Evolutionary conservation across 768 basidiomycete species (phyloP).

Genomic region (Dentipellis sp.): DNA sequence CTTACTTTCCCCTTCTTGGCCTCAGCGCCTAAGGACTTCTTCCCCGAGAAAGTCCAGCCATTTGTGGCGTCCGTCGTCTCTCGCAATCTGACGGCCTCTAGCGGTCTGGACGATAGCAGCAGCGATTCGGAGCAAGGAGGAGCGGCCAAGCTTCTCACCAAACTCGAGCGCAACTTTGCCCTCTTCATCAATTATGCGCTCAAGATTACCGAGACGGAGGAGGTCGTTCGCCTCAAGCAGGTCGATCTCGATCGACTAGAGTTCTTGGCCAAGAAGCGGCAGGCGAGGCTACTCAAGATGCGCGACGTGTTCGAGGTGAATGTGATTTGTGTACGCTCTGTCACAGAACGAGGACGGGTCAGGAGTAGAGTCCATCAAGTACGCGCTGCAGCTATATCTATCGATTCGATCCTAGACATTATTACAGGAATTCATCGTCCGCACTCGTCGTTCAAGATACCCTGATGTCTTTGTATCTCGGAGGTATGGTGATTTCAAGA

Average conservation of each 20-base stretch:
- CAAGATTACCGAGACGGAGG: conserved; percentile 77
- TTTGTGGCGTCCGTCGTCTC: conserved; percentile 79
- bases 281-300: conserved; percentile 34
- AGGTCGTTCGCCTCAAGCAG: conserved; percentile 85
- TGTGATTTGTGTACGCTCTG: conserved; percentile 77
- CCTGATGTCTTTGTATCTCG: conserved; percentile 83
- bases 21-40: conserved; percentile 84
- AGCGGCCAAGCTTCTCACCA: conserved; percentile 59
- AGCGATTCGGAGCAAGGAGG: conserved; percentile 36
- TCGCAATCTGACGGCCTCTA: conserved; percentile 61
- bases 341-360: conserved; percentile 77
- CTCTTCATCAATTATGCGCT: conserved; percentile 77
- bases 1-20: conserved; percentile 94
- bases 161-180: conserved; percentile 77
- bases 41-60: conserved; percentile 90
- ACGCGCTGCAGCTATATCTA: conserved; percentile 19
- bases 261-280: conserved; percentile 53
- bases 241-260: conserved; percentile 76
- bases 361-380: conserved; percentile 85
- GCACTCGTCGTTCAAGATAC: conserved; percentile 65
- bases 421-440: conserved; percentile 85
- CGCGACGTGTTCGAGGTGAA: conserved; percentile 80
- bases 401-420: neutral
- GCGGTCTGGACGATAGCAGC: conserved; percentile 46
- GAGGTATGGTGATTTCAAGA: conserved; percentile 91